phyloP scores from a whole-genome alignment of 805 yeast species.

The Naumovozyma castellii region DNA sequence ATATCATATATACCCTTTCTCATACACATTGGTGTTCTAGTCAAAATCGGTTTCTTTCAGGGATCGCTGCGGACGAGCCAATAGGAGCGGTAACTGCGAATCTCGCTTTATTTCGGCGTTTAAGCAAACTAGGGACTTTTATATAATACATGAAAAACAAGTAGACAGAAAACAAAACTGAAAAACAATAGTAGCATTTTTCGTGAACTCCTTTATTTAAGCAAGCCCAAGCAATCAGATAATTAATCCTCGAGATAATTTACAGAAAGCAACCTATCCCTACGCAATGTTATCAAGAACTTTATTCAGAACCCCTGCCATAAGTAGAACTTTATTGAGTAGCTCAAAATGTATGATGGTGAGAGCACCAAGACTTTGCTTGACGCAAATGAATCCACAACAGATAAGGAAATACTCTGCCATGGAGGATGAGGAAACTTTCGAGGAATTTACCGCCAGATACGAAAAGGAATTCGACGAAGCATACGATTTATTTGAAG shows the following conservation, averaged over 20 bases:
- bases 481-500: slow-evolving; percentile 81
- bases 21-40: too few species aligned
- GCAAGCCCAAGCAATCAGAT: too few species aligned
- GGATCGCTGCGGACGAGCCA: slow-evolving; percentile 3
- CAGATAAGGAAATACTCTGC: slow-evolving; percentile 57
- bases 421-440: slow-evolving; percentile 82
- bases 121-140: not conserved
- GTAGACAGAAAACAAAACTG: not conserved
- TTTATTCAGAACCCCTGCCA: slow-evolving; percentile 9
- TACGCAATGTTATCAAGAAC: slow-evolving; percentile 13
- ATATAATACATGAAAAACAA: not conserved
- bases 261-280: too few species aligned
- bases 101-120: not conserved
- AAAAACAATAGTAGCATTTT: too few species aligned
- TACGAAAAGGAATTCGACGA: slow-evolving; percentile 94
- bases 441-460: slow-evolving; percentile 85
- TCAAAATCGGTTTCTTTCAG: too few species aligned
- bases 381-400: not conserved
- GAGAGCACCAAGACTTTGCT: not conserved
- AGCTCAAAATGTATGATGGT: not conserved
- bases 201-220: too few species aligned
- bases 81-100: not conserved
- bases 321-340: slow-evolving; percentile 11
- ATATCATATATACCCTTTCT: too few species aligned
- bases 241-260: too few species aligned